Percentiles rank a stretch among this genome's conserved stretches.
phyloP scores from a whole-genome alignment of 169 alveolate genomes.

The Plasmodium ovale region DNA sequence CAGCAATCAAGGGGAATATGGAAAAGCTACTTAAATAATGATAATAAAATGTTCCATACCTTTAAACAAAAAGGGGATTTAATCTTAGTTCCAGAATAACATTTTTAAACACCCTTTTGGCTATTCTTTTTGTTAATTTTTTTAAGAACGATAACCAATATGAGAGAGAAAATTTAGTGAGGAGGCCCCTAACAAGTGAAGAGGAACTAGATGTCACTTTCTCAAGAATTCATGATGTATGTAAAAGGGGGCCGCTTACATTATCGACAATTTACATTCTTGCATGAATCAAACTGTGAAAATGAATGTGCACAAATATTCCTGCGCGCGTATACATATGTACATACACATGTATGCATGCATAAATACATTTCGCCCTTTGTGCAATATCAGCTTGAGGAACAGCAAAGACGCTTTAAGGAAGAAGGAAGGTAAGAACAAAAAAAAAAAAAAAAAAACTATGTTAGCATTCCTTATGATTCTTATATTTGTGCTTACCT shows the following conservation, averaged over 20 bases:
- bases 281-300: no score
- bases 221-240: conserved; percentile 50
- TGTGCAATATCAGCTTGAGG: conserved; percentile 24
- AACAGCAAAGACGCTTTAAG: conserved; percentile 29
- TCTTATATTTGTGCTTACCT: neutral
- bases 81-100: neutral
- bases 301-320: neutral
- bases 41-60: no score
- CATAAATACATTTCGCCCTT: neutral
- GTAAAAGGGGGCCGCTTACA: neutral
- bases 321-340: neutral
- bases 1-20: no score
- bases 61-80: neutral
- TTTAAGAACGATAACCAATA: conserved; percentile 14
- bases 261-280: neutral
- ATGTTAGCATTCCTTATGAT: neutral
- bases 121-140: neutral
- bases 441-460: conserved; percentile 9
- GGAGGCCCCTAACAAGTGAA: conserved; percentile 15
- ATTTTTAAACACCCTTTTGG: neutral
- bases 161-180: neutral
- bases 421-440: conserved; percentile 17
- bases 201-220: conserved; percentile 47
- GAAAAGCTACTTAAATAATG: no score
- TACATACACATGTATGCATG: neutral